Base-by-base conservation (phyloP, 352 stramenopile species). In the Pythium angustatum region DNA sequence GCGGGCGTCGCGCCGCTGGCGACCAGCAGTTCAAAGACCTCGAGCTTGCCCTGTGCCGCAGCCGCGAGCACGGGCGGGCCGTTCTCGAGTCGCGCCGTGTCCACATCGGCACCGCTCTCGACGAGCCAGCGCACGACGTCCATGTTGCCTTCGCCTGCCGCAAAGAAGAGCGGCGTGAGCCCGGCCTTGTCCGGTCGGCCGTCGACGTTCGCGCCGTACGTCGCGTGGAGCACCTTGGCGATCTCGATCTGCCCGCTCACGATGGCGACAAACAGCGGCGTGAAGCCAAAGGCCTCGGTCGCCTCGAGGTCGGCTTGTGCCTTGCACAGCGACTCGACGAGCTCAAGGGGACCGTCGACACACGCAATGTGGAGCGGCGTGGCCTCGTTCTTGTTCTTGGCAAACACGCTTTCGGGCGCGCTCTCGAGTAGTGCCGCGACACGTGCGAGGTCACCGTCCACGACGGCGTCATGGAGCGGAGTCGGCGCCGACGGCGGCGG, bases 331-430 rank as follows among this genome's bases (percentile, higher is more conserved):
- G 50, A 47, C 30, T 73, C 53, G 28, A 71, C 66, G 34, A 77
- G 45, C 28, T 57, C 66, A 14, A 68, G 44, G 11, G 60, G 66
- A 15, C 67, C 65, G 52, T 73, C 47, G n/a, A 71, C 50, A 24
- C 56, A 64, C 17, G 69, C 69, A 26, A 73, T 57, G 52, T 77
- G 66, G 21, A 77, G 58, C 57, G 69, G 64, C 24, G 69, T 71
- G 22, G 64, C 60, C 15, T 59, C 55, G 44, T 66, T 58, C 33
- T 60, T 60, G 67, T 71, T 68, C 51, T 71, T 66, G 56, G 52
- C 49, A 47, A 64, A 56, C 15, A 68, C 67, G 50, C 34, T 53
- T 52, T 69, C 67, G 12, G 61, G 61, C 21, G 49, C 17, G 1
- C 6, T 36, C 15, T 30, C 51, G 34, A 74, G 61, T 43, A 74